Percentiles rank a stretch among this genome's conserved stretches.
phyloP scores from a whole-genome alignment of 108 stramenopile genomes.

The Skeletonema tropicum region DNA sequence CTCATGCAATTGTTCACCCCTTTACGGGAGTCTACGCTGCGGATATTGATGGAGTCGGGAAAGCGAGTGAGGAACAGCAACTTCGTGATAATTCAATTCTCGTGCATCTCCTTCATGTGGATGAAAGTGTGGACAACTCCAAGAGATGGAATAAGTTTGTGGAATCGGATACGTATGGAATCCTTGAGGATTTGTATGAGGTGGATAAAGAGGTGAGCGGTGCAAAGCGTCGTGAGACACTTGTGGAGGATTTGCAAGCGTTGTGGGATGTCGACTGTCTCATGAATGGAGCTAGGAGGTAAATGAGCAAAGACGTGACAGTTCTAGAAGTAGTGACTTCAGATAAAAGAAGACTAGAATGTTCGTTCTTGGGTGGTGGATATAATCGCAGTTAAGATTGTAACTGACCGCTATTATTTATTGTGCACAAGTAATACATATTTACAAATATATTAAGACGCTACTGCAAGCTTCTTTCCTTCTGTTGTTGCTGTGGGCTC shows the following conservation, averaged over 20 bases:
- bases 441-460: too few relatives aligned
- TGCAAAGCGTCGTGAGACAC: conserved; percentile 32
- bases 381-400: background rate
- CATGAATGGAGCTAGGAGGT: conserved; percentile 16
- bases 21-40: conserved; percentile 30
- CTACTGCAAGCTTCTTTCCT: conserved; percentile 34
- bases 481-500: background rate
- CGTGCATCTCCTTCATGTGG: conserved; percentile 37
- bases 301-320: conserved; percentile 14
- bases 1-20: conserved; percentile 8
- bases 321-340: conserved; percentile 11
- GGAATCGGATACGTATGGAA: conserved; percentile 15
- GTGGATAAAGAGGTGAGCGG: conserved; percentile 35
- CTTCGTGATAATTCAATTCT: conserved; percentile 26
- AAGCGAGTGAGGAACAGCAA: background rate
- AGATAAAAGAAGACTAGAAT: background rate
- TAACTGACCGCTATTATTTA: background rate
- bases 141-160: conserved; percentile 20
- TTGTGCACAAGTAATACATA: background rate
- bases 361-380: too few relatives aligned
- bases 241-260: conserved; percentile 40
- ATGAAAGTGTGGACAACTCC: conserved; percentile 37
- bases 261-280: conserved; percentile 42
- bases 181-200: conserved; percentile 31
- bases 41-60: background rate